A percentile compares a stretch with the other conserved stretches of the same genome.
phyloP scores from a whole-genome alignment of 352 stramenopile genomes.

The Pythium folliculosum region DNA sequence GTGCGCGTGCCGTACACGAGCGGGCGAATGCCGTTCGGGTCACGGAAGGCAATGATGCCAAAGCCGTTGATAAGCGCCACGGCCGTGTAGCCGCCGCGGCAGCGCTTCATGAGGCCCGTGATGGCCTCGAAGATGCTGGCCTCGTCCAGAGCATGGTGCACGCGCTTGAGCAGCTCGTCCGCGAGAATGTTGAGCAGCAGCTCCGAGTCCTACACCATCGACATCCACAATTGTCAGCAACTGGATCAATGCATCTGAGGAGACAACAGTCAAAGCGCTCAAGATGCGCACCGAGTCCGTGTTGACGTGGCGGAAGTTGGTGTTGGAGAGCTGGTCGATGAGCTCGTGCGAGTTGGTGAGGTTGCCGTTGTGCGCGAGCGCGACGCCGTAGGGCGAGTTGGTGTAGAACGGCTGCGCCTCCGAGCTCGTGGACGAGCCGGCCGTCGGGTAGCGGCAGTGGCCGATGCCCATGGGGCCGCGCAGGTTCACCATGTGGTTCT shows the following conservation, averaged over 20 bases:
- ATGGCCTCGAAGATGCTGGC: slow-evolving; percentile 92
- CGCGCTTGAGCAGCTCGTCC: slow-evolving; percentile 92
- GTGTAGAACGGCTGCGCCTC: slow-evolving; percentile 99
- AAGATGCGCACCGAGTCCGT: slow-evolving; percentile 88
- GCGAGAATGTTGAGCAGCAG: slow-evolving; percentile 98
- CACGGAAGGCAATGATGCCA: slow-evolving; percentile 97
- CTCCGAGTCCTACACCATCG: slow-evolving; percentile 91
- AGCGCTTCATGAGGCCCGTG: slow-evolving; percentile 93
- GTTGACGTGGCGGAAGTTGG: slow-evolving; percentile 96
- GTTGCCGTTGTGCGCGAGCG: slow-evolving; percentile 98
- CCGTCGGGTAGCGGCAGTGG: slow-evolving; percentile 98
- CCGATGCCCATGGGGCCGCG: slow-evolving; percentile 96
- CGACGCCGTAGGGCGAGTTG: slow-evolving; percentile 99
- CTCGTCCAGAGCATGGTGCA: slow-evolving; percentile 65
- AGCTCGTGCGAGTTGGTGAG: slow-evolving; percentile 98
- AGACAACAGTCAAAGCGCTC: neutral
- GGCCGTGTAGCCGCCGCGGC: slow-evolving; percentile 96
- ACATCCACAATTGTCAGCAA: neutral
- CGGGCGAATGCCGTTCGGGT: slow-evolving; percentile 97
- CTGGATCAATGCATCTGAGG: too few species aligned
- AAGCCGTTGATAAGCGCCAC: slow-evolving; percentile 98
- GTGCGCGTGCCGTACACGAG: slow-evolving; percentile 93
- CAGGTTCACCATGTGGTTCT: slow-evolving; percentile 97
- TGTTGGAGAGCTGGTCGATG: slow-evolving; percentile 89
- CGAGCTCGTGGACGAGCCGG: slow-evolving; percentile 87